Base-by-base conservation (phyloP, 2,329 filamentous ascomycete species). In the Pseudogymnoascus sp. region DNA sequence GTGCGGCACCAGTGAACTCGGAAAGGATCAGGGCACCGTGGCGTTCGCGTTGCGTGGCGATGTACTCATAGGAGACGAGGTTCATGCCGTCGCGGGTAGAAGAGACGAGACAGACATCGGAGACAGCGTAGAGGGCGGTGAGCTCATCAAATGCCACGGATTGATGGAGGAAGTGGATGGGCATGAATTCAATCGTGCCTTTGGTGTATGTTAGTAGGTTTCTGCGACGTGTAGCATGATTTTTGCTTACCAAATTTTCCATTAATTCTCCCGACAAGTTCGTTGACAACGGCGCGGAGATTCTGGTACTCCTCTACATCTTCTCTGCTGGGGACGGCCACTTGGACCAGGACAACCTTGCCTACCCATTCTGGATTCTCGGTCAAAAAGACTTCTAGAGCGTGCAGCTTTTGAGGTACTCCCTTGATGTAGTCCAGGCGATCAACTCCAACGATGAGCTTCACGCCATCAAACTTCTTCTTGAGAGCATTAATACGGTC, bases 51-150 rank as follows among this genome's bases (percentile, higher is more conserved):
- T 99, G 93, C 2, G 90, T 91, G 22, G 93, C 93, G 66, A 99
- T 97, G 77, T 97, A 99, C 75, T 99, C 93, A 76, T 97, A 97
- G 0, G 91, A 95, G 32, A 97, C 94, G 30, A 99, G 81, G 74
- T 99, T 99, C 94, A 99, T 99, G 70, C 94, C 94, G 72, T 99
- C 94, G 58, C 94, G 88, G n/a, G 90, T 97, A 2, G 90, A 97
- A 7, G 89, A 95, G 37, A 96, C 93, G 12, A 97, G 83, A 72
- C 88, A 96, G 47, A 91, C 90, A 71, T 97, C 94, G 3, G 91
- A 94, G 20, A 95, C 88, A 14, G 91, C 90, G 72, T 97, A 97
- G 7, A 97, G 82, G 0, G 92, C 92, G 58, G 95, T 92, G 35
- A 99, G 84, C 76, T 97, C 94, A 67, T 97, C 91, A 68, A 97